Evolutionary conservation across 768 basidiomycete species (phyloP).

Genomic region (Mycena galopus): DNA sequence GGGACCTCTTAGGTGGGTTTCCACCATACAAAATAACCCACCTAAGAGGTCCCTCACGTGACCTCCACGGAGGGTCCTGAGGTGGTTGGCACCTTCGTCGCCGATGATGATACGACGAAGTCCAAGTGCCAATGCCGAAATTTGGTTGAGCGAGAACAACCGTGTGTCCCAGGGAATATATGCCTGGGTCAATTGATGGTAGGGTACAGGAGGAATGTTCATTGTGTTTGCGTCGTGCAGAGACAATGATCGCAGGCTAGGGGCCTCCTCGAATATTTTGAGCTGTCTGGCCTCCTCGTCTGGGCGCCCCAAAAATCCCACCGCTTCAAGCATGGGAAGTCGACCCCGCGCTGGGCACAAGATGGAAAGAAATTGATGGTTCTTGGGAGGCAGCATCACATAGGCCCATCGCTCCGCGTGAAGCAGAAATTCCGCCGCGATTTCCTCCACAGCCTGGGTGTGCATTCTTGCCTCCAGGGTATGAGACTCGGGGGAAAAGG

Average conservation of each 20-base stretch:
- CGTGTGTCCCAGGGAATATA: background rate
- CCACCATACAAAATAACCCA: too few relatives aligned
- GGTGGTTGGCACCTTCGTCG: too few relatives aligned
- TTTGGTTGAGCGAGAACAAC: background rate
- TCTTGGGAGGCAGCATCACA: background rate
- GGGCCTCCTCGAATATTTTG: background rate
- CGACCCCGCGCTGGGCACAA: background rate
- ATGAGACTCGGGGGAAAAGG: background rate
- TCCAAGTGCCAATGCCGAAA: background rate
- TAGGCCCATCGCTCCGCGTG: slow-evolving; percentile 14
- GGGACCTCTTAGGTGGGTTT: too few relatives aligned
- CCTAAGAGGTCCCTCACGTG: too few relatives aligned
- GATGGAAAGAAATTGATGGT: background rate
- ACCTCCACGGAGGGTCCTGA: too few relatives aligned
- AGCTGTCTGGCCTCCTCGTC: background rate
- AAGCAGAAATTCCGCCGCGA: background rate
- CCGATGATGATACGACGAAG: background rate
- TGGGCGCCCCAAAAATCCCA: background rate
- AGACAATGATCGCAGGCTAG: background rate
- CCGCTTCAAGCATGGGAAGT: background rate
- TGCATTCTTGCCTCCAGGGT: background rate
- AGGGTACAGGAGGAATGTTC: background rate
- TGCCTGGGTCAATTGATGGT: background rate
- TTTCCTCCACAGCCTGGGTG: background rate
- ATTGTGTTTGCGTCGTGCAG: too few relatives aligned